phyloP scores from a whole-genome alignment of 306 rosid genomes.

The Cucumis cinereus region DNA sequence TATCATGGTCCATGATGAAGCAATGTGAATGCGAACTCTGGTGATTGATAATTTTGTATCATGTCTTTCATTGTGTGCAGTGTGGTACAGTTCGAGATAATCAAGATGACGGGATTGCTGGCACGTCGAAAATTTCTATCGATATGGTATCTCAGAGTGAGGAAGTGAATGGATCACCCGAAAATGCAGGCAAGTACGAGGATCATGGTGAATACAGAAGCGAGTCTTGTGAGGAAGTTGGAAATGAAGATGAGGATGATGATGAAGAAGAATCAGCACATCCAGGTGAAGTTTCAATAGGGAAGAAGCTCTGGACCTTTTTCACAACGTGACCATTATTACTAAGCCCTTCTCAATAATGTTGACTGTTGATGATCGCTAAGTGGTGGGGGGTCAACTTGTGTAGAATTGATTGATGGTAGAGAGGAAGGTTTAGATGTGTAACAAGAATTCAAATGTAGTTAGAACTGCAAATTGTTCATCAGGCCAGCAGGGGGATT shows the following conservation, averaged over 20 bases:
- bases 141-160: constrained; percentile 46
- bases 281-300: constrained; percentile 75
- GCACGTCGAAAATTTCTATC: constrained; percentile 13
- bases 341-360: constrained; percentile 6
- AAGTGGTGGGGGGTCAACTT: constrained; percentile 13
- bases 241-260: constrained; percentile 19
- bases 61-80: constrained; percentile 19
- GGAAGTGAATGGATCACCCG: constrained; percentile 75
- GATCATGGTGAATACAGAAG: constrained; percentile 28
- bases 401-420: constrained; percentile 32
- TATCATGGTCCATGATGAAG: not conserved
- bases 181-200: constrained; percentile 23
- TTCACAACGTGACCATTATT: constrained; percentile 45
- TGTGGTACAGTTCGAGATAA: constrained; percentile 28
- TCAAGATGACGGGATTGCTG: constrained; percentile 33
- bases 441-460: constrained; percentile 39
- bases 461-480: constrained; percentile 32
- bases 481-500: constrained; percentile 28
- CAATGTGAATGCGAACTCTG: not conserved
- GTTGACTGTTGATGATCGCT: constrained; percentile 21
- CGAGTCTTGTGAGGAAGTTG: constrained; percentile 41
- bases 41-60: not conserved
- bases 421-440: constrained; percentile 31
- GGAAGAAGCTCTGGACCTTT: constrained; percentile 84
- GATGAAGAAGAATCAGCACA: constrained; percentile 45